phyloP scores from a whole-genome alignment of 441 rosid genomes.

The Erodium chrysanthum region DNA sequence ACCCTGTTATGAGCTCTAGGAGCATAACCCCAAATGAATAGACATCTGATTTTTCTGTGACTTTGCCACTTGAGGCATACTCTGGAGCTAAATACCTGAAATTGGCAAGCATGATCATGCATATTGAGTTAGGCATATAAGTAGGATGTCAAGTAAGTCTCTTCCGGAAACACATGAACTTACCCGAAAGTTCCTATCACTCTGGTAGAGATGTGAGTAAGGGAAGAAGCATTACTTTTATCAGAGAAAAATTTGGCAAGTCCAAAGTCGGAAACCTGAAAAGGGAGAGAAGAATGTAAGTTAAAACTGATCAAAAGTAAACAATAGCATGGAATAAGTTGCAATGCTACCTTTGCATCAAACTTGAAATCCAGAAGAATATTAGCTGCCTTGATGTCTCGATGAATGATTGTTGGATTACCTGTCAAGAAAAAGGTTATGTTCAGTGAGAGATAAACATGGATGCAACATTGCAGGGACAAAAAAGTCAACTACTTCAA shows the following conservation, averaged over 20 bases:
- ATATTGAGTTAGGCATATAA: not conserved
- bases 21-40: slow-evolving; percentile 93
- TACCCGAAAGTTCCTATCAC: slow-evolving; percentile 99
- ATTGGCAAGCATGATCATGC: slow-evolving; percentile 11
- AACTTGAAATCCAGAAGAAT: slow-evolving; percentile 82
- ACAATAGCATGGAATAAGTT: not conserved
- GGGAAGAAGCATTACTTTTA: slow-evolving; percentile 17
- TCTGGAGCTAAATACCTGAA: slow-evolving; percentile 89
- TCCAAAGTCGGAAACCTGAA: slow-evolving; percentile 94
- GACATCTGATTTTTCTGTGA: slow-evolving; percentile 85
- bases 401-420: slow-evolving; percentile 94
- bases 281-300: not conserved
- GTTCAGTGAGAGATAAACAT: too few relatives aligned
- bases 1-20: slow-evolving; percentile 83
- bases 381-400: slow-evolving; percentile 89
- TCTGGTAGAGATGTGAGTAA: slow-evolving; percentile 88
- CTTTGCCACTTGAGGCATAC: slow-evolving; percentile 89
- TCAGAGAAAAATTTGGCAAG: slow-evolving; percentile 81
- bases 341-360: slow-evolving; percentile 70
- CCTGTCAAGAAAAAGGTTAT: slow-evolving; percentile 34
- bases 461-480: too few relatives aligned
- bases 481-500: not conserved
- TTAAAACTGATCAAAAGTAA: not conserved
- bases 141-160: not conserved
- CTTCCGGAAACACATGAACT: slow-evolving; percentile 18